Evolutionary conservation across 2,329 filamentous ascomycete species (phyloP).

Genomic region (Fonsecaea pedrosoi): DNA sequence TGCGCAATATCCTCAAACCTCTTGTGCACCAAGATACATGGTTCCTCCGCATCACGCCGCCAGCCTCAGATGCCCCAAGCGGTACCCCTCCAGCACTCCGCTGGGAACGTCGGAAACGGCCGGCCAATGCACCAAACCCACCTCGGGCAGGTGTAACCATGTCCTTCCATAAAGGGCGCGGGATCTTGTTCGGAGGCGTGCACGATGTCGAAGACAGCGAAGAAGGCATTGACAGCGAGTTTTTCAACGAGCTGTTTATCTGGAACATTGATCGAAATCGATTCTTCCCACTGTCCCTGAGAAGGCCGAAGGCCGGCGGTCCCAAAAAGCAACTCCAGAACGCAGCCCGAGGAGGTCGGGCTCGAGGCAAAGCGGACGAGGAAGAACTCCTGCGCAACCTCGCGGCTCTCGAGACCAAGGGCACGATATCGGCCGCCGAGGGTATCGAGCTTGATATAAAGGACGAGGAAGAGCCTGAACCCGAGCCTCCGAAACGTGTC

Average conservation of each 20-base stretch:
- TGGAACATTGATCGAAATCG: constrained; percentile 96
- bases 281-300: constrained; percentile 82
- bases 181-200: constrained; percentile 92
- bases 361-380: constrained; percentile 83
- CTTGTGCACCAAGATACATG: constrained; percentile 95
- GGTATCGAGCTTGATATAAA: constrained; percentile 52
- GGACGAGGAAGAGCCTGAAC: constrained; percentile 60
- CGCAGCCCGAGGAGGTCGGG: constrained; percentile 57
- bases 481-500: constrained; percentile 61
- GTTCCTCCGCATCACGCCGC: constrained; percentile 81
- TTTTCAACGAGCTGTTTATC: constrained; percentile 89
- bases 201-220: constrained; percentile 91
- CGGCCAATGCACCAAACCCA: constrained; percentile 85
- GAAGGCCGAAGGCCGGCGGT: constrained; percentile 73
- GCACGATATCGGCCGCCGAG: constrained; percentile 61
- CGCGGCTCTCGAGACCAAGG: constrained; percentile 80
- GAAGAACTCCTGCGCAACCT: constrained; percentile 88
- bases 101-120: constrained; percentile 93
- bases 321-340: constrained; percentile 59
- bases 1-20: constrained; percentile 77
- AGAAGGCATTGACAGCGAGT: constrained; percentile 95
- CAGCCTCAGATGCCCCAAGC: constrained; percentile 69
- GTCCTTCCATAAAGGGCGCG: constrained; percentile 90
- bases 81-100: constrained; percentile 74
- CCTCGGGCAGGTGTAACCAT: constrained; percentile 88